Evolutionary conservation across 306 rosid species (phyloP), one percentile per base, ranked within the genome.

Genomic region (Quercus engelmannii): DNA sequence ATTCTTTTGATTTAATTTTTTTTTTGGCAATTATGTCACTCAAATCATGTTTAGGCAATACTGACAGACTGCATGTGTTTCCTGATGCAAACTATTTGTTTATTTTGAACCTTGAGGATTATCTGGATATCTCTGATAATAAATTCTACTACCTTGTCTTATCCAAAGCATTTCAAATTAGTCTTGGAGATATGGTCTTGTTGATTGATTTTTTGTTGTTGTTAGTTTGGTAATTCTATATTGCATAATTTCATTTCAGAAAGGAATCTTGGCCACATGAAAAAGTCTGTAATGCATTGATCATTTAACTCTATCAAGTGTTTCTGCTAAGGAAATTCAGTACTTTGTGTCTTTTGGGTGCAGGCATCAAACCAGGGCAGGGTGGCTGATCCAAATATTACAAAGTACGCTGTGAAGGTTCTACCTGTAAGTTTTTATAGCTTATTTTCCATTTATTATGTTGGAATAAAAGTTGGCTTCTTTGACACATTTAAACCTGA

Each of bases 391-490:
- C 85, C 90, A 73, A 92, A 86, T 82, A 59, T 88, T 73, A 91
- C 97, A 2, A 92, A 89, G 71, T 94, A 94, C 90, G 86, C 90
- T 0, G 99, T 91, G 87, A 90, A 90, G 76, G 98, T 95, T 71
- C 63, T 92, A 54, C 99, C 99, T 17, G 96, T 94, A 91, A 90
- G 99, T 91, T 73, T 69, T 74, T 21, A 38, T 49, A 31, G 20
- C 76, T 78, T 79, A 28, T 52, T 49, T 57, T 19, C 57, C 25
- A 25, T 35, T 52, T 72, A 17, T 52, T 20, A 14, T 54, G 61
- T 49, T 21, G 75, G 55, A 43, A 63, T 63, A 63, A 30, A 63
- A 63, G 4, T 30, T 63, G 19, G 69, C 69, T 63, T 26, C 54
- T 49, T 63, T 15, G 21, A 28, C 69, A 63, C 17, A 15, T 6